Percentiles rank a stretch among this genome's conserved stretches.
phyloP scores from a whole-genome alignment of 495 filamentous ascomycete species.

The Trypethelium eluteriae region DNA sequence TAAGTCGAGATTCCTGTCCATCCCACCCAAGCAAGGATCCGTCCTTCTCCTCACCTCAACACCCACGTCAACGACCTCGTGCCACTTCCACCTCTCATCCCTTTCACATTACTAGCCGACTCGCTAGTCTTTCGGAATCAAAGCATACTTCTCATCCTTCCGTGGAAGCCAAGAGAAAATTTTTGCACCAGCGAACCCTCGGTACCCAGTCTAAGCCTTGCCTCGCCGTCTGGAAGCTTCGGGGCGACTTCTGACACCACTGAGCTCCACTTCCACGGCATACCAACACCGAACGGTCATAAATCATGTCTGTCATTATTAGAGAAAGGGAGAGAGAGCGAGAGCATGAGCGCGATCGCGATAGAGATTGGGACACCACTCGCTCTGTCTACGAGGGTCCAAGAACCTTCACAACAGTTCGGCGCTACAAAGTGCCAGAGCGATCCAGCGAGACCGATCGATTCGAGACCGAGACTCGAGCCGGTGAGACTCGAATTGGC shows the following conservation, averaged over 20 bases:
- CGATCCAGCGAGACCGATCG: constrained; percentile 17
- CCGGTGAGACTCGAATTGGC: constrained; percentile 23
- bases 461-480: neutral
- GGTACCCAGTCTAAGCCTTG: neutral
- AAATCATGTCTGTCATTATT: neutral
- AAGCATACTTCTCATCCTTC: neutral
- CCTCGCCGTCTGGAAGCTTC: neutral
- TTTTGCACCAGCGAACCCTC: neutral
- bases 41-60: neutral
- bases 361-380: constrained; percentile 2
- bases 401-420: constrained; percentile 34
- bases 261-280: neutral
- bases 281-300: neutral
- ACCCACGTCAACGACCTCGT: constrained; percentile 10
- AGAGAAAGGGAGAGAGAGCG: neutral
- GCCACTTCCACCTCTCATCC: neutral
- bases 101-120: neutral
- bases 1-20: neutral
- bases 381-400: constrained; percentile 5
- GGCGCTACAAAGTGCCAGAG: constrained; percentile 38
- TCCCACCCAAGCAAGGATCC: constrained; percentile 10
- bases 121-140: neutral
- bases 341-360: constrained; percentile 1
- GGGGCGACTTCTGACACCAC: neutral
- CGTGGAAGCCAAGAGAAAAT: too few species aligned